Base-by-base conservation (phyloP, 306 rosid genomes). In the Prunus padus region DNA sequence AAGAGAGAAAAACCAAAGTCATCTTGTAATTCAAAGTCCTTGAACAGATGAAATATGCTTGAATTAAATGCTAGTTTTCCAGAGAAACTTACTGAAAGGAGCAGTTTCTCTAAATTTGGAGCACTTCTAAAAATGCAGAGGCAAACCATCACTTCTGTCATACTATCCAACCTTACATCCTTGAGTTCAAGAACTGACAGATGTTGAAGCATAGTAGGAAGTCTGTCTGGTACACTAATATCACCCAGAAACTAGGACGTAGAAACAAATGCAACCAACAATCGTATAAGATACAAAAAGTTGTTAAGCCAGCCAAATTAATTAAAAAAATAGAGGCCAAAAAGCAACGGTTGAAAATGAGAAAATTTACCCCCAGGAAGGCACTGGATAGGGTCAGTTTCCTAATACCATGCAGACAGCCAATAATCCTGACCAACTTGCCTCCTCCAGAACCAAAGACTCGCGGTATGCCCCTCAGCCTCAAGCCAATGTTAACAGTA, bases 21-120 rank as follows among this genome's bases (percentile, higher is more conserved):
- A 64, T 23, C 25, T 55, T 4, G 45, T 8, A 64, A 54, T 28
- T 67, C 20, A 28, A 44, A 54, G 47, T 37, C 63, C 20, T 63
- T 31, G n/a, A 63, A 16, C 37, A 12, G 22, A 19, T 19, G 26
- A 69, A 9, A 49, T 16, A 8, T 23, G 14, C 60, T 51, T 52
- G 61, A 49, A 51, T 14, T n/a, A 26, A 69, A 71, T 40, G 30
- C 37, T 31, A 37, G 31, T 40, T 69, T 14, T 60, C 13, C 51
- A 4, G 44, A 55, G 55, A 10, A 68, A 81, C 84, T 71, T 44
- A 81, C 84, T 18, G 77, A 76, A 45, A 81, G 52, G 11, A 15
- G 22, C 42, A 76, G 77, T 55, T 81, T 56, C 77, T 75, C 84
- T 28, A 81, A 71, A 54, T 70, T 80, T 69, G 84, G 80, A 71